phyloP scores from a whole-genome alignment of 2,329 filamentous ascomycete species.

The Fusarium beomiforme region DNA sequence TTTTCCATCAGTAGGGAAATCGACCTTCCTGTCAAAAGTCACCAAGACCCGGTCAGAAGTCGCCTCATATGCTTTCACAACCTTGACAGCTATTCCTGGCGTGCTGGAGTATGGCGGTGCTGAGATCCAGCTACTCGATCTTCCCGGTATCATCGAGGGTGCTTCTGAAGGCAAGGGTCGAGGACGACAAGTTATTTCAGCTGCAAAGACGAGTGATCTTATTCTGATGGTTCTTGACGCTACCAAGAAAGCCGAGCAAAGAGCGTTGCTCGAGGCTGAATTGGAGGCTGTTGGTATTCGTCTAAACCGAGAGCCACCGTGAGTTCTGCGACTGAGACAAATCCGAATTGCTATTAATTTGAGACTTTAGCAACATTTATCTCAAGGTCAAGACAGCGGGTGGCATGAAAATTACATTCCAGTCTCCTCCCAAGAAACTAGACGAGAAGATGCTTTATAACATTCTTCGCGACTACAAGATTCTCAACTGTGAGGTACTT shows the following conservation, averaged over 20 bases:
- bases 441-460: slow-evolving; percentile 99
- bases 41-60: slow-evolving; percentile 98
- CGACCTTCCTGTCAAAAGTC: slow-evolving; percentile 97
- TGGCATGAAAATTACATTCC: slow-evolving; percentile 98
- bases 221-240: slow-evolving; percentile 98
- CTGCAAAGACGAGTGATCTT: slow-evolving; percentile 97
- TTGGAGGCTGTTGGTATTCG: slow-evolving; percentile 95
- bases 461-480: slow-evolving; percentile 98
- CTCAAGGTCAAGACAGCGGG: slow-evolving; percentile 95
- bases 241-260: slow-evolving; percentile 94
- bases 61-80: slow-evolving; percentile 96
- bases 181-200: slow-evolving; percentile 95
- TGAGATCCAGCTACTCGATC: slow-evolving; percentile 96
- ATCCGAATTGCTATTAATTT: slow-evolving; percentile 22
- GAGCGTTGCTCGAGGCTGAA: slow-evolving; percentile 88
- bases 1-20: slow-evolving; percentile 99
- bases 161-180: slow-evolving; percentile 95
- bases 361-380: slow-evolving; percentile 82
- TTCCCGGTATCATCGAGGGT: slow-evolving; percentile 98
- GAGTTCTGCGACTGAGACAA: slow-evolving; percentile 47
- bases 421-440: slow-evolving; percentile 84
- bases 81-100: slow-evolving; percentile 94
- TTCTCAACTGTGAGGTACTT: slow-evolving; percentile 96
- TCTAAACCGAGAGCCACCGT: slow-evolving; percentile 91
- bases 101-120: slow-evolving; percentile 97